These are phyloP conservation scores for Boletus speciosus DNA, from an alignment of 768 basidiomycete species.

Conservation along the genomic window DNA sequence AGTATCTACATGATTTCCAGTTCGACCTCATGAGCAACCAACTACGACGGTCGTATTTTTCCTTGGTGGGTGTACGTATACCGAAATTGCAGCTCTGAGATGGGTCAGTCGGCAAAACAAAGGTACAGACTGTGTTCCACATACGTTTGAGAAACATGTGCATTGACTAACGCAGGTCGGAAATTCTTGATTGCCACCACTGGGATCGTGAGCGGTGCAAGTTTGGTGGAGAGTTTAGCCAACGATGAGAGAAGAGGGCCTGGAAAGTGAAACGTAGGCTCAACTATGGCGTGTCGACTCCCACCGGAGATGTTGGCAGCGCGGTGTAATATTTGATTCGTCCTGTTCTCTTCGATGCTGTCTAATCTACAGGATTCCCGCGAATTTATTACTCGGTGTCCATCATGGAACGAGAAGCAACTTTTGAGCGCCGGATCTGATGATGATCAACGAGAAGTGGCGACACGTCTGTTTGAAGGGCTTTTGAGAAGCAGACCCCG, in stretches of 20 bases:
- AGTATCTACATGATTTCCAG: slow-evolving; percentile 26
- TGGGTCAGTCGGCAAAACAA: slow-evolving; percentile 86
- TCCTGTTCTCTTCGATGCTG: slow-evolving; percentile 4
- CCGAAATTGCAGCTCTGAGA: slow-evolving; percentile 92
- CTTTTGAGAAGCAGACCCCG: slow-evolving; percentile 19
- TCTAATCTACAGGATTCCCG: slow-evolving; percentile 12
- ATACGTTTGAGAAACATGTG: not conserved
- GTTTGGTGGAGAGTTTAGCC: slow-evolving; percentile 66
- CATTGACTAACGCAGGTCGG: slow-evolving; percentile 53
- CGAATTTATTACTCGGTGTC: not conserved
- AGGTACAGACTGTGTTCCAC: slow-evolving; percentile 45
- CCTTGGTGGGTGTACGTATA: slow-evolving; percentile 95
- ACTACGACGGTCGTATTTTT: slow-evolving; percentile 94
- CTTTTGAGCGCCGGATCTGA: not conserved
- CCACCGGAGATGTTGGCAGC: slow-evolving; percentile 10
- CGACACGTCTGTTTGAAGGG: slow-evolving; percentile 49
- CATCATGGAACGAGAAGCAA: slow-evolving; percentile 1
- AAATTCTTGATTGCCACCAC: slow-evolving; percentile 90
- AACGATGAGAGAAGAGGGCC: slow-evolving; percentile 34
- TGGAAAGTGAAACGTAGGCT: slow-evolving; percentile 39
- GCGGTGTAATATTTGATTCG: slow-evolving; percentile 14
- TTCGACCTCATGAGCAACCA: slow-evolving; percentile 51
- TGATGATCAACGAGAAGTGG: slow-evolving; percentile 27
- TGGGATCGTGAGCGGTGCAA: slow-evolving; percentile 79
- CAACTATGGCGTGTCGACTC: not conserved